Evolutionary conservation across 805 yeast genomes (phyloP).

Genomic region (Kuraishia floccosa): DNA sequence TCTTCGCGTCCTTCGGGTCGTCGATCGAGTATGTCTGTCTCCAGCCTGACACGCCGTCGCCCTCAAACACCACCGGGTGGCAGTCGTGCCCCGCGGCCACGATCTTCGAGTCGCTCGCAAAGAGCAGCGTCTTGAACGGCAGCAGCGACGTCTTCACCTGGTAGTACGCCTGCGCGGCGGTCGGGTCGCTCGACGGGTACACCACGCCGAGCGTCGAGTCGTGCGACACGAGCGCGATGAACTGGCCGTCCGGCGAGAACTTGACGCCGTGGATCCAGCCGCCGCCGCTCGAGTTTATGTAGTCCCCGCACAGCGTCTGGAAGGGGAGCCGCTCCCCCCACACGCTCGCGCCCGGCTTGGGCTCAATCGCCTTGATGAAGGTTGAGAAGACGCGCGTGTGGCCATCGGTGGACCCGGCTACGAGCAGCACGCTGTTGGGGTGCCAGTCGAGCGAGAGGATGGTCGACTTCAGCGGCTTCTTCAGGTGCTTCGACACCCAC

Average conservation of each 20-base stretch:
- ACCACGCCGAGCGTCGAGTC: conserved; percentile 77
- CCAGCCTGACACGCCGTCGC: conserved; percentile 55
- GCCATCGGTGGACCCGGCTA: conserved; percentile 90
- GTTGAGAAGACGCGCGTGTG: conserved; percentile 85
- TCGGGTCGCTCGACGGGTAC: conserved; percentile 59
- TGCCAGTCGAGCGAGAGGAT: conserved; percentile 85
- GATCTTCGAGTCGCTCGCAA: conserved; percentile 53
- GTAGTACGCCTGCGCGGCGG: conserved; percentile 50
- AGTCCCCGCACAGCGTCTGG: conserved; percentile 82
- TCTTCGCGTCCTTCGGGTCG: conserved; percentile 31
- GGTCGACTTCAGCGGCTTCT: conserved; percentile 88
- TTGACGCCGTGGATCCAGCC: conserved; percentile 91
- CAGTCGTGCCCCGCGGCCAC: conserved; percentile 90
- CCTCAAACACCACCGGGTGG: conserved; percentile 79
- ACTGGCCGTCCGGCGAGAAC: conserved; percentile 72
- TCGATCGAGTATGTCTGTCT: conserved; percentile 47
- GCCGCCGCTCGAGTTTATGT: conserved; percentile 48
- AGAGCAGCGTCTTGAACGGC: conserved; percentile 72
- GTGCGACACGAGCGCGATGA: conserved; percentile 74
- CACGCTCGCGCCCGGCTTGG: conserved; percentile 64
- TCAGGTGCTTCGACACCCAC: conserved; percentile 99
- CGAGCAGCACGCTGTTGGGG: conserved; percentile 78
- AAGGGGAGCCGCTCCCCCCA: conserved; percentile 98
- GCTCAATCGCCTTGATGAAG: conserved; percentile 79
- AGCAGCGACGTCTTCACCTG: conserved; percentile 55